Conservation (phyloP, 768 basidiomycete species). For the Lentinula detonsa region DNA sequence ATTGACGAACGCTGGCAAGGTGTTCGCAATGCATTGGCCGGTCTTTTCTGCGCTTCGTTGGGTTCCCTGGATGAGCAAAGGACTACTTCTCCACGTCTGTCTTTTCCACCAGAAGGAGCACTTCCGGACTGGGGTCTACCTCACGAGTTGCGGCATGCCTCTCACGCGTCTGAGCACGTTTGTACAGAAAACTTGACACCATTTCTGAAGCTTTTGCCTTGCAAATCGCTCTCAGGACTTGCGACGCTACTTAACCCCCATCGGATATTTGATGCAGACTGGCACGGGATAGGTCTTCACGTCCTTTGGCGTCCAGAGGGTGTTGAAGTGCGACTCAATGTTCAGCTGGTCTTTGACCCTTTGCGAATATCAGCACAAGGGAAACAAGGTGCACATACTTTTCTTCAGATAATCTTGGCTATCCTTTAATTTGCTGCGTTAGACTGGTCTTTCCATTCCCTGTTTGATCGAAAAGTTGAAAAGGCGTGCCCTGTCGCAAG, state of each 20-base stretch:
- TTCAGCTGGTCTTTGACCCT: constrained; percentile 79
- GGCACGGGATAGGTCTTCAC: constrained; percentile 84
- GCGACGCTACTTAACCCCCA: constrained; percentile 82
- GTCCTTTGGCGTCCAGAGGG: constrained; percentile 58
- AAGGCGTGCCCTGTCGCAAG: constrained; percentile 64
- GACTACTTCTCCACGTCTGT: constrained; percentile 59
- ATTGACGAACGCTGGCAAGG: constrained; percentile 77
- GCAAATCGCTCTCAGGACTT: constrained; percentile 83
- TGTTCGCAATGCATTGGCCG: constrained; percentile 84
- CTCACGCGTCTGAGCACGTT: constrained; percentile 79
- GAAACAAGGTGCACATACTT: constrained; percentile 47
- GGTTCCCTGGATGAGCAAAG: constrained; percentile 70
- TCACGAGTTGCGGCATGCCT: constrained; percentile 67
- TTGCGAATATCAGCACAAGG: constrained; percentile 45
- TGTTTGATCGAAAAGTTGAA: constrained; percentile 66
- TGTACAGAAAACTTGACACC: constrained; percentile 98
- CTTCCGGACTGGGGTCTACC: constrained; percentile 40
- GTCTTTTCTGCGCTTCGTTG: constrained; percentile 91
- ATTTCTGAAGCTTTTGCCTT: constrained; percentile 91
- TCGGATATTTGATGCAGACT: constrained; percentile 81
- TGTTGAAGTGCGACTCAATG: constrained; percentile 59
- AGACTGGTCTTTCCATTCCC: constrained; percentile 71
- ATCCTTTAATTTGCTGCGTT: background rate
- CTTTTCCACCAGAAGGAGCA: constrained; percentile 58
- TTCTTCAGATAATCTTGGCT: background rate